phyloP scores from a whole-genome alignment of 441 rosid genomes.

The Eutrema salsugineum region DNA sequence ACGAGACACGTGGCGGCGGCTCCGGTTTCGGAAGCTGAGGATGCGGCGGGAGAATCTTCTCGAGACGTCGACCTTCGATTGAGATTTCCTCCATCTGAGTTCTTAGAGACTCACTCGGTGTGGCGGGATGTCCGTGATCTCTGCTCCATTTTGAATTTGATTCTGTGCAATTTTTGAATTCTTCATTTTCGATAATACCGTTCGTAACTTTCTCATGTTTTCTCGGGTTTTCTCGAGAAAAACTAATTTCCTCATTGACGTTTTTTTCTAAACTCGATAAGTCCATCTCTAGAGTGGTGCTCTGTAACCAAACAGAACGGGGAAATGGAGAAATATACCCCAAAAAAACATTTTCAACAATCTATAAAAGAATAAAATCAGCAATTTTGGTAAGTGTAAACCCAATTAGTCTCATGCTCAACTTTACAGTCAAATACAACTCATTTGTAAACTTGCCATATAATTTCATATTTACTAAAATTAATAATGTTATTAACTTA shows the following conservation, averaged over 20 bases:
- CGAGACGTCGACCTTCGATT: neutral
- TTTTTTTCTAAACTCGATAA: neutral
- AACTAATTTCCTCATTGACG: neutral
- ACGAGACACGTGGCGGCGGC: constrained; percentile 45
- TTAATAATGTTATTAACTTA: neutral
- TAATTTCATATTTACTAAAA: neutral
- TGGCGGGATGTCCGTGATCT: constrained; percentile 11
- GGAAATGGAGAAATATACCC: neutral
- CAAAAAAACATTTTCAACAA: neutral
- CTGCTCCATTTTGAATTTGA: constrained; percentile 15
- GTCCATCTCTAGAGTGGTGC: neutral
- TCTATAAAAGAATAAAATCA: neutral
- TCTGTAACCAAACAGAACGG: neutral
- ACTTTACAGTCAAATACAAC: constrained; percentile 4
- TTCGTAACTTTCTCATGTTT: neutral
- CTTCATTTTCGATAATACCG: neutral
- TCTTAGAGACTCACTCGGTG: neutral
- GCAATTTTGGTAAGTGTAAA: neutral
- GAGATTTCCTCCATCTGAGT: constrained; percentile 10
- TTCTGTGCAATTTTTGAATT: neutral
- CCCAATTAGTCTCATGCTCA: neutral
- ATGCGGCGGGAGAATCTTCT: constrained; percentile 46
- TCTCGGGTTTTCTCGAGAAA: neutral
- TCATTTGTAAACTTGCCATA: constrained; percentile 7
- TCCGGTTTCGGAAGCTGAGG: constrained; percentile 71